phyloP scores from a whole-genome alignment of 345 rosid genomes.

The Murraya paniculata region DNA sequence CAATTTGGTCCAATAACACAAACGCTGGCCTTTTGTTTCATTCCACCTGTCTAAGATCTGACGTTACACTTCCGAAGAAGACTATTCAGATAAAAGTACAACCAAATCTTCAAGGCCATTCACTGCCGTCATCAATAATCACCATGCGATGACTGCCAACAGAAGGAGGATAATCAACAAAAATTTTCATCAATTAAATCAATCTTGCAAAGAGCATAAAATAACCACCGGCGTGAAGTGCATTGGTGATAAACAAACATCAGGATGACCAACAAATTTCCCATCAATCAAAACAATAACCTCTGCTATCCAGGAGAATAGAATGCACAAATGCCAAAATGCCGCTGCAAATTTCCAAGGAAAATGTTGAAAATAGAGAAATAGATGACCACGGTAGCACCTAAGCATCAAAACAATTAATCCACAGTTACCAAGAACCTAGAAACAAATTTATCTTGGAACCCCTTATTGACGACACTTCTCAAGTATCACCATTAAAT shows the following conservation, averaged over 20 bases:
- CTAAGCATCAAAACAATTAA: slow-evolving; percentile 21
- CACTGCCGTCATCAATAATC: neutral
- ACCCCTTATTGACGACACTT: slow-evolving; percentile 44
- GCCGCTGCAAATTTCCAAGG: slow-evolving; percentile 7
- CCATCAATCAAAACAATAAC: slow-evolving; percentile 18
- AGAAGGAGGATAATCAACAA: neutral
- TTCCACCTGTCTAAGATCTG: neutral
- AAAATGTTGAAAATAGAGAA: neutral
- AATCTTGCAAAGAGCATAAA: neutral
- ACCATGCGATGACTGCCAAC: neutral
- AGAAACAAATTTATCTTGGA: slow-evolving; percentile 24
- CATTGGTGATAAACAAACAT: neutral
- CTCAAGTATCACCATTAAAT: slow-evolving; percentile 24
- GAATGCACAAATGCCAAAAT: slow-evolving; percentile 11
- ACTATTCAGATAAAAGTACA: neutral
- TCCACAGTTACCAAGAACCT: slow-evolving; percentile 21
- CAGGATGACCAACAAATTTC: neutral
- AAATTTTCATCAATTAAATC: neutral
- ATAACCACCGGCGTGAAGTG: neutral
- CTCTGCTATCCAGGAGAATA: neutral
- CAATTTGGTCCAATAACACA: neutral
- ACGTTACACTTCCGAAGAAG: neutral
- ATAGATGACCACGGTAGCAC: slow-evolving; percentile 7
- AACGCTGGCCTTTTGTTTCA: neutral
- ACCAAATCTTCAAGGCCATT: neutral